Conservation (phyloP, 805 yeast species). For the Candida maesae region DNA sequence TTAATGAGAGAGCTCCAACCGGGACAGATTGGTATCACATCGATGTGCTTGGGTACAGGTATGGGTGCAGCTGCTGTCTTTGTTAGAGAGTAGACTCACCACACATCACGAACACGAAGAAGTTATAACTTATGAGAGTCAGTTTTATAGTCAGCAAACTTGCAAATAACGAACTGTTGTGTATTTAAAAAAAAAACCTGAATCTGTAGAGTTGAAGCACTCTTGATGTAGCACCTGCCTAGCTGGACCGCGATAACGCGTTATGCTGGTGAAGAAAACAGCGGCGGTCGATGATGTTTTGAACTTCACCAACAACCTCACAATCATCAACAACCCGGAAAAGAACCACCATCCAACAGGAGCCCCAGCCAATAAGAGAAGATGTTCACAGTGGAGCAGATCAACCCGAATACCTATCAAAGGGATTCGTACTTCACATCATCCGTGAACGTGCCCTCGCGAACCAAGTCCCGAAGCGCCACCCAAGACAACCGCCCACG, state of each 20-base stretch:
- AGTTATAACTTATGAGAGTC: no score
- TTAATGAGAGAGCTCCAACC: conserved; percentile 71
- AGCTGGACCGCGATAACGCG: no score
- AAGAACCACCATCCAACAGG: not conserved
- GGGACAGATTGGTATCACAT: conserved; percentile 85
- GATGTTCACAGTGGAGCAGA: conserved; percentile 22
- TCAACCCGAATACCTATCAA: conserved; percentile 15
- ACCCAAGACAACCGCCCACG: conserved; percentile 15
- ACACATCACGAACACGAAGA: no score
- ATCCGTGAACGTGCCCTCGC: conserved; percentile 19
- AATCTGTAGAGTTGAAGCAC: no score
- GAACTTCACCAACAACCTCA: not conserved
- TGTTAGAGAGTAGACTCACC: conserved; percentile 56
- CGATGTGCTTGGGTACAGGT: conserved; percentile 98
- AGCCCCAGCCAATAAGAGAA: not conserved
- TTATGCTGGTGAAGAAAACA: no score
- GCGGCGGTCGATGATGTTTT: not conserved
- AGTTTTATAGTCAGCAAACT: no score
- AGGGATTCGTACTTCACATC: conserved; percentile 28
- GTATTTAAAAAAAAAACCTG: no score
- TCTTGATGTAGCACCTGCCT: no score
- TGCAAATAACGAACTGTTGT: no score
- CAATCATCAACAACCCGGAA: not conserved
- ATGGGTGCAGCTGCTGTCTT: conserved; percentile 96
- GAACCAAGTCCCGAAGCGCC: conserved; percentile 15